phyloP scores from a whole-genome alignment of 345 rosid genomes.

The Gossypium longicalyx region DNA sequence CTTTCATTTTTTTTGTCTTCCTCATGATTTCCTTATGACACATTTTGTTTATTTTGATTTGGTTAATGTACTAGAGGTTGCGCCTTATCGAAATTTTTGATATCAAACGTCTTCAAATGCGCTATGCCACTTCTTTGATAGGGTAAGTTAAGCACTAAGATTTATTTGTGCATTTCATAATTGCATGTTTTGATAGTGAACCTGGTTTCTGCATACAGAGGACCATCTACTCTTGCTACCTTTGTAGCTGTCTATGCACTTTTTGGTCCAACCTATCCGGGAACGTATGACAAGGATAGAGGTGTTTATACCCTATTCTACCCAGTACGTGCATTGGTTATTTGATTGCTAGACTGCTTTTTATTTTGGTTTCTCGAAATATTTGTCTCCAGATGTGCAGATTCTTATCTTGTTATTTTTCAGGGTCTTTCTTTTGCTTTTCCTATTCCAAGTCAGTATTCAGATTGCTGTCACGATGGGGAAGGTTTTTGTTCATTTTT shows the following conservation, averaged over 20 bases:
- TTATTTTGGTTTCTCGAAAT: neutral
- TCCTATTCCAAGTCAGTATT: conserved; percentile 88
- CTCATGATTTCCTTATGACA: neutral
- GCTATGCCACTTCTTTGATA: conserved; percentile 69
- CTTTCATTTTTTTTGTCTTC: neutral
- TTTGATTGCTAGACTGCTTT: neutral
- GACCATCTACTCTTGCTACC: conserved; percentile 82
- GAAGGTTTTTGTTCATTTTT: conserved; percentile 49
- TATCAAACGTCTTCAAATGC: conserved; percentile 91
- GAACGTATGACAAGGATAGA: conserved; percentile 81
- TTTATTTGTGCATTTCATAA: neutral
- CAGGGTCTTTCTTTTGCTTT: conserved; percentile 97
- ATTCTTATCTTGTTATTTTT: conserved; percentile 16
- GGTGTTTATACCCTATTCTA: conserved; percentile 83
- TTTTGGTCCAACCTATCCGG: conserved; percentile 97
- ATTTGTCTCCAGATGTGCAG: neutral
- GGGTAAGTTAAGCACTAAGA: conserved; percentile 51
- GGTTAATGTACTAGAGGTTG: conserved; percentile 55
- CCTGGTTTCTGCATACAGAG: conserved; percentile 37
- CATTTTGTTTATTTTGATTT: conserved; percentile 12
- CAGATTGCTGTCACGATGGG: conserved; percentile 76
- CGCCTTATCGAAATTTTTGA: conserved; percentile 89
- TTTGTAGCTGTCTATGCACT: conserved; percentile 91
- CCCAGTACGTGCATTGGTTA: conserved; percentile 50
- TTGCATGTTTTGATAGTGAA: neutral